Evolutionary conservation across 495 filamentous ascomycete species (phyloP), one percentile per base, ranked within the genome.

Genomic region (Astrocystis sublimbata): DNA sequence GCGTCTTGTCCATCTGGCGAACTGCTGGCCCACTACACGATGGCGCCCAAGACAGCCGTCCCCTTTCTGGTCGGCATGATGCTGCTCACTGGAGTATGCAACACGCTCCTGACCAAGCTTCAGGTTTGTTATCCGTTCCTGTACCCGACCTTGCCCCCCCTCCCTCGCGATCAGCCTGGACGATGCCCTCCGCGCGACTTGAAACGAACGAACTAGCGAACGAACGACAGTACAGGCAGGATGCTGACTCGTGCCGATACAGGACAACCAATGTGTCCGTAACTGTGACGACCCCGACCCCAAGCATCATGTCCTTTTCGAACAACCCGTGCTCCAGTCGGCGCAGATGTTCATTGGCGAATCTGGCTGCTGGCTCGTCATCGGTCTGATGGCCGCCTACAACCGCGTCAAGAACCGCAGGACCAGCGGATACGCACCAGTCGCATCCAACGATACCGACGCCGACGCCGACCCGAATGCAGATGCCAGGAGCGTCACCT

Each of bases 211-310:
- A n/a, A n/a, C n/a, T n/a, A n/a, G n/a, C n/a, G n/a, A n/a, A n/a
- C n/a, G n/a, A 10, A 10, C 24, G 19, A 17, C 30, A 13, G n/a
- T n/a, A 23, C 3, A 46, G 7, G 41, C n/a, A 10, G 17, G 54
- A 15, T 31, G 36, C 35, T 17, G 41, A 54, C 36, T 45, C 21
- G 47, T 4, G 13, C 15, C 36, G 51, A 41, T 62, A 50, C 61
- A 96, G 92, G 94, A 98, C 75, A 93, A 96, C 82, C 89, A 96
- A 88, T 98, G 94, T 78, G 89, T 98, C 17, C 83, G 88, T 51
- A 84, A 98, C 78, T 98, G 94, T 77, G 86, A 92, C 61, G 84
- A 88, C 51, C 79, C 84, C 6, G 77, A 96, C 73, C 86, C 86
- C n/a, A 83, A 78, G 31, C 84, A 87, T 53, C 84, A 86, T 23